These are phyloP conservation scores for Dactylellina haptotyla DNA, from an alignment of 2,329 filamentous ascomycete genomes.

Conservation along the genomic window DNA sequence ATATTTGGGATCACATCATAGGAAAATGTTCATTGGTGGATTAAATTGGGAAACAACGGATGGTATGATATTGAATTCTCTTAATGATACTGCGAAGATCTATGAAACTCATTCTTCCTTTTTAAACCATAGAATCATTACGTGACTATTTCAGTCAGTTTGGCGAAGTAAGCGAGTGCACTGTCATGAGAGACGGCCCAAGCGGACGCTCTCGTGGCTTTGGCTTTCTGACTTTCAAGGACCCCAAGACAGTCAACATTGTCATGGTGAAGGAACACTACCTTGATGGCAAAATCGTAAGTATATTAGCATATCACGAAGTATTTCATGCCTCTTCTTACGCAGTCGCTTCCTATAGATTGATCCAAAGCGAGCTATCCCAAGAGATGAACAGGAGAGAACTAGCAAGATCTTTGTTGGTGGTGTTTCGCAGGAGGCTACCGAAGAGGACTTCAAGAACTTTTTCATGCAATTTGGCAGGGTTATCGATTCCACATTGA, in stretches of 20 bases:
- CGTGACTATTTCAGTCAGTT: constrained; percentile 98
- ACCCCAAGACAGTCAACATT: constrained; percentile 96
- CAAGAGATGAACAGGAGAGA: constrained; percentile 95
- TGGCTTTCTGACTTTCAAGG: constrained; percentile 96
- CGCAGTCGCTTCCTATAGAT: no score
- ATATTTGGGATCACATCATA: constrained; percentile 63
- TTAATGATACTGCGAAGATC: constrained; percentile 1
- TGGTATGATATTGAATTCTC: constrained; percentile 71
- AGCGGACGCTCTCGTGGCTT: constrained; percentile 95
- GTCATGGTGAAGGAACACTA: constrained; percentile 99
- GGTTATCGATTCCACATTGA: constrained; percentile 95
- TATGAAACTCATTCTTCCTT: constrained; percentile 32
- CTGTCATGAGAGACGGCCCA: constrained; percentile 97
- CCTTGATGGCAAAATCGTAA: constrained; percentile 96
- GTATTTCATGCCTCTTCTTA: constrained; percentile 35
- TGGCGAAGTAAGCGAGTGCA: constrained; percentile 96
- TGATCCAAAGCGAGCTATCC: constrained; percentile 96
- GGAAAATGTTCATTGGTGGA: constrained; percentile 99
- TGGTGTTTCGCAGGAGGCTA: constrained; percentile 95
- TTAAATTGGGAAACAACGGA: constrained; percentile 99
- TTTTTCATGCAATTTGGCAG: constrained; percentile 97
- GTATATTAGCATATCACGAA: constrained; percentile 60
- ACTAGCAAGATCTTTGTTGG: constrained; percentile 99
- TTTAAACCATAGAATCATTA: constrained; percentile 77
- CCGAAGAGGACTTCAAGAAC: constrained; percentile 92